A percentile compares a stretch with the other conserved stretches of the same genome.
phyloP scores from a whole-genome alignment of 257 asterid species.

The Echium plantagineum region DNA sequence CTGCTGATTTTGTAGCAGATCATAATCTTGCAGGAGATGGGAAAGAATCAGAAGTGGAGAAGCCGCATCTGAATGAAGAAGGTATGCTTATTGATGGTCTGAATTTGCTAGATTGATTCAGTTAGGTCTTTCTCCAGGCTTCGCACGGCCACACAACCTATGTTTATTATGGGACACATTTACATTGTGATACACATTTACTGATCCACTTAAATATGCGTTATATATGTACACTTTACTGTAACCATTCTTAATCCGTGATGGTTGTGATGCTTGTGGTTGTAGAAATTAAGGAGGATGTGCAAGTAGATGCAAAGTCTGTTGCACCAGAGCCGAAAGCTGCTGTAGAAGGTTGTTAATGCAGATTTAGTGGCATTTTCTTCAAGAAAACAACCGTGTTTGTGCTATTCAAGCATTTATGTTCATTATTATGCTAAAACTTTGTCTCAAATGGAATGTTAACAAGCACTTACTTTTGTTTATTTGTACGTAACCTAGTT shows the following conservation, averaged over 20 bases:
- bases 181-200: too few relatives aligned
- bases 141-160: too few relatives aligned
- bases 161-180: too few relatives aligned
- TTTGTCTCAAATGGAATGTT: not conserved
- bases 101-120: not conserved
- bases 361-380: not conserved
- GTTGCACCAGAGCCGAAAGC: conserved; percentile 22
- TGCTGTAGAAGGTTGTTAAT: conserved; percentile 24
- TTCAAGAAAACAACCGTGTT: not conserved
- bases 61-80: conserved; percentile 20
- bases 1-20: conserved; percentile 20
- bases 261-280: not conserved
- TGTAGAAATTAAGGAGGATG: conserved; percentile 16
- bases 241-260: too few relatives aligned
- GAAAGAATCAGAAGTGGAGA: conserved; percentile 22
- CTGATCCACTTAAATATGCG: too few relatives aligned
- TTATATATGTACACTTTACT: too few relatives aligned
- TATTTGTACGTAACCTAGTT: conserved; percentile 36
- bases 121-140: too few relatives aligned
- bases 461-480: conserved; percentile 9
- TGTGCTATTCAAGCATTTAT: not conserved
- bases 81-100: conserved; percentile 10
- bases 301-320: conserved; percentile 9
- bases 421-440: not conserved
- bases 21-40: conserved; percentile 21